Base-by-base conservation (phyloP, 106 monocot genomes). In the Ottelia alismoides region DNA sequence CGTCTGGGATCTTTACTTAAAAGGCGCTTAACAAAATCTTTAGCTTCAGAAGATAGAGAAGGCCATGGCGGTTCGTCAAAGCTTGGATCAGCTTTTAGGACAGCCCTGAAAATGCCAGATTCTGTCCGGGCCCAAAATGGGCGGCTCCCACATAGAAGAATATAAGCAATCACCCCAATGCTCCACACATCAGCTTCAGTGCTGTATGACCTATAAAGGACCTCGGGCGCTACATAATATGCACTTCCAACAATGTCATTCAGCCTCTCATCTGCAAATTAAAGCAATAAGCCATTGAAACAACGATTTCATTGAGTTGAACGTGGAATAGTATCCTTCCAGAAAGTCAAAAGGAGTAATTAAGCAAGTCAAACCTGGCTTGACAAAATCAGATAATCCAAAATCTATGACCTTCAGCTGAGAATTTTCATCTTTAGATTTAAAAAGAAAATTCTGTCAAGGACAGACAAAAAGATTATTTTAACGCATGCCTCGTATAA, bases 101-200 rank as follows among this genome's bases (percentile, higher is more conserved):
- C 87, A 20, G 87, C 62, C 51, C 81, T 62, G 53, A 87, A 87
- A 21, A 87, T 87, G 31, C 87, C 87, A 70, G 87, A 87, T 29
- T 87, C 87, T 27, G 87, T 82, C 61, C 87, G 71, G 4, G 81
- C 81, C 87, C 87, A 87, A 70, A 87, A 87, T 64, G 87, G 87
- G 5, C 87, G 87, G 51, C 87, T 78, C 24, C 87, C 87, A 60
- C 81, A 87, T 0, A 87, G 72, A 35, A 87, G 75, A 59, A 87
- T 87, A 54, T 82, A 87, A 23, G 81, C 81, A 57, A 87, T 82
- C 26, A 87, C 81, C 23, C 87, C 87, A 66, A 78, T 67, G 60
- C 87, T 87, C 87, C 87, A 87, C 18, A 87, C 81, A 70, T 87
- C 87, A 62, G 87, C 87, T 63, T 87, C 87, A 25, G 78, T 87